These are phyloP conservation scores for Puccinia hordei DNA, from an alignment of 1,284 basidiomycete species.

Conservation along the genomic window DNA sequence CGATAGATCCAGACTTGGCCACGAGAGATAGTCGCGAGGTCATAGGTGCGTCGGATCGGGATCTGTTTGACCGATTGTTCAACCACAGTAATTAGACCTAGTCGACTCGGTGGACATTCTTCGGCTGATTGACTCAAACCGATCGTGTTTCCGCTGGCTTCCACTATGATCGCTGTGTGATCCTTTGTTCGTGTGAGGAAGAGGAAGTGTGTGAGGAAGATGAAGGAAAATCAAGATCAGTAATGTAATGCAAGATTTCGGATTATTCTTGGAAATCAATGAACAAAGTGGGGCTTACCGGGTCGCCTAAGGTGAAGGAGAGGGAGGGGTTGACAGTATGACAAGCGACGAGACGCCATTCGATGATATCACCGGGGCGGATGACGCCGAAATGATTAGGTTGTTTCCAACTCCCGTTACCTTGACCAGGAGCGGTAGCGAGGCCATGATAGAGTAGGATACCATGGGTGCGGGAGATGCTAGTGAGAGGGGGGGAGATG, in stretches of 20 bases:
- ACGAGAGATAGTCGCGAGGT: slow-evolving; percentile 53
- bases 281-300: background rate
- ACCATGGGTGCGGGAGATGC: slow-evolving; percentile 65
- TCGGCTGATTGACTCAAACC: background rate
- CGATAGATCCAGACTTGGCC: slow-evolving; percentile 58
- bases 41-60: slow-evolving; percentile 54
- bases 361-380: slow-evolving; percentile 66
- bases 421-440: slow-evolving; percentile 56
- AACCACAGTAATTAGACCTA: slow-evolving; percentile 55
- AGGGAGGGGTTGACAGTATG: slow-evolving; percentile 33
- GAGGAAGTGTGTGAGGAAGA: too few relatives aligned
- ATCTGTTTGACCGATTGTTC: slow-evolving; percentile 56
- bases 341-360: slow-evolving; percentile 60
- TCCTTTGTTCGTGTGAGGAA: slow-evolving; percentile 1
- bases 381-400: slow-evolving; percentile 61
- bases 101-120: slow-evolving; percentile 48
- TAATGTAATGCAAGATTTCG: too few relatives aligned
- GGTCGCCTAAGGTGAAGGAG: slow-evolving; percentile 46
- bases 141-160: slow-evolving; percentile 6
- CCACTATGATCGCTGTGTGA: slow-evolving; percentile 45
- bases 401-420: slow-evolving; percentile 65
- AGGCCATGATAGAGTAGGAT: slow-evolving; percentile 65
- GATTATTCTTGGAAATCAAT: background rate
- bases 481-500: slow-evolving; percentile 64
- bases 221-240: background rate